phyloP scores from a whole-genome alignment of 2,329 filamentous ascomycete genomes.

The Xylaria sp. region DNA sequence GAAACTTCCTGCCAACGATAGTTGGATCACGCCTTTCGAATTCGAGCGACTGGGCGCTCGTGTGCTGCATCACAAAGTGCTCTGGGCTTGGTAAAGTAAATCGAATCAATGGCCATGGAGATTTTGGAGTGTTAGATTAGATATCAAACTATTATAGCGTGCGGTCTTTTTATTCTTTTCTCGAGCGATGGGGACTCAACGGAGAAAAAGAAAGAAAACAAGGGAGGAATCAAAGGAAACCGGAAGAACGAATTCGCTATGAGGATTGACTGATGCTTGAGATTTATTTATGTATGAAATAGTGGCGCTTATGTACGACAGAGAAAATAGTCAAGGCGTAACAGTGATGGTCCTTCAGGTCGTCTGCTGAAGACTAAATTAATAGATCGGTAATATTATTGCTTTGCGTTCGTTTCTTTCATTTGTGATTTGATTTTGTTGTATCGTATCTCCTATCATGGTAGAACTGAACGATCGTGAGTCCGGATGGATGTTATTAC shows the following conservation, averaged over 20 bases:
- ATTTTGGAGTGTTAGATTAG: neutral
- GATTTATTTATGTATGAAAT: slow-evolving; percentile 13
- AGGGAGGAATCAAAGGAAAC: neutral
- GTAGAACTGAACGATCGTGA: neutral
- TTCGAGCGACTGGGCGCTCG: slow-evolving; percentile 87
- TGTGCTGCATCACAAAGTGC: slow-evolving; percentile 84
- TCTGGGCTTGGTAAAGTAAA: slow-evolving; percentile 66
- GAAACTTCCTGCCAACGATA: slow-evolving; percentile 91
- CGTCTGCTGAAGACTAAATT: neutral
- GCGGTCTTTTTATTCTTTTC: neutral
- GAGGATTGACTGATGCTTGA: slow-evolving; percentile 4
- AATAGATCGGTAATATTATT: slow-evolving; percentile 1
- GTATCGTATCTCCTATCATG: neutral
- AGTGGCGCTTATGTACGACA: slow-evolving; percentile 21
- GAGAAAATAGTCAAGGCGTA: neutral
- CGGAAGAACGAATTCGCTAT: neutral
- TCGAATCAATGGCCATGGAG: neutral
- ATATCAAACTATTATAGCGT: neutral
- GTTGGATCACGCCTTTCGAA: slow-evolving; percentile 89
- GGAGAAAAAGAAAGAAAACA: neutral
- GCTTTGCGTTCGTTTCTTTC: slow-evolving; percentile 11
- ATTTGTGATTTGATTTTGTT: neutral
- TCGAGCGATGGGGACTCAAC: neutral
- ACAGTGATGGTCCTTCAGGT: slow-evolving; percentile 11
- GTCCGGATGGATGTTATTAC: too few species aligned